Evolutionary conservation across 768 basidiomycete genomes (phyloP).

Genomic region (Tricholoma bakamatsutake): DNA sequence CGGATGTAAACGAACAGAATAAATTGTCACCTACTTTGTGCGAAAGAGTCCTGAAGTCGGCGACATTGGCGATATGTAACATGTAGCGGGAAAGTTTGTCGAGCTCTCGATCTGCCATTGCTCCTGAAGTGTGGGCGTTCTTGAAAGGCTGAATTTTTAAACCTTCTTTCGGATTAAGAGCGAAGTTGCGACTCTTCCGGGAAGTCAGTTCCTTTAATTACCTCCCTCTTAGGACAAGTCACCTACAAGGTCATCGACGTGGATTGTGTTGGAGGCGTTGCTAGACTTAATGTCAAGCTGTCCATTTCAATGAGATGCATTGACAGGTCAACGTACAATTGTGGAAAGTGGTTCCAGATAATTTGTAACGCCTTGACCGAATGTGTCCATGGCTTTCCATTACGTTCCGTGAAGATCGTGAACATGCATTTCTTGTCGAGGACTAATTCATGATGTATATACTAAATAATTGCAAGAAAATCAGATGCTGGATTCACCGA

Average conservation of each 20-base stretch:
- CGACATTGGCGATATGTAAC: slow-evolving; percentile 49
- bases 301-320: neutral
- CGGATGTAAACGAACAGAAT: neutral
- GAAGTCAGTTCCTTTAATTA: neutral
- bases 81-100: slow-evolving; percentile 61
- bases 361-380: slow-evolving; percentile 79
- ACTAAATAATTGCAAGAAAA: neutral
- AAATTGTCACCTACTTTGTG: slow-evolving; percentile 50
- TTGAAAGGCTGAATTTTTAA: slow-evolving; percentile 82
- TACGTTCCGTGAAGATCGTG: slow-evolving; percentile 70
- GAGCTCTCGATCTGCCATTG: slow-evolving; percentile 64
- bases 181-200: slow-evolving; percentile 73
- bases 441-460: slow-evolving; percentile 32
- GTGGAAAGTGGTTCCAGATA: slow-evolving; percentile 84
- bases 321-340: slow-evolving; percentile 46
- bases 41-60: slow-evolving; percentile 58
- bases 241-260: slow-evolving; percentile 78
- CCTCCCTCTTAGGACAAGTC: neutral
- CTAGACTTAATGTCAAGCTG: slow-evolving; percentile 25
- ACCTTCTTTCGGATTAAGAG: slow-evolving; percentile 78
- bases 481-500: slow-evolving; percentile 34
- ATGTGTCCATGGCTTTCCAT: slow-evolving; percentile 71
- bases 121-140: slow-evolving; percentile 62
- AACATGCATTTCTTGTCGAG: slow-evolving; percentile 90
- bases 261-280: slow-evolving; percentile 69